phyloP scores from a whole-genome alignment of 2,329 filamentous ascomycete species.

The Ceratocystis ficicola region DNA sequence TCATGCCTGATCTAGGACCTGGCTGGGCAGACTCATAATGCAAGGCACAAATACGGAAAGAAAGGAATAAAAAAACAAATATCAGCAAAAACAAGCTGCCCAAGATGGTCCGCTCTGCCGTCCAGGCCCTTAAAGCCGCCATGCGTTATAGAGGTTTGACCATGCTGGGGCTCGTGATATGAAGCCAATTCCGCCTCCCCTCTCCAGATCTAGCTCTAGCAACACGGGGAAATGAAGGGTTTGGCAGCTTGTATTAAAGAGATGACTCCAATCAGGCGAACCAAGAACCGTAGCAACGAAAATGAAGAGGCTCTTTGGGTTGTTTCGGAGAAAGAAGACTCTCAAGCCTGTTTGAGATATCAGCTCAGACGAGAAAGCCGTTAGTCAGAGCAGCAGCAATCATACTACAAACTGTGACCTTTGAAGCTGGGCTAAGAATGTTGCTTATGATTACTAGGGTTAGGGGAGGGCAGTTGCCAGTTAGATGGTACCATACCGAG shows the following conservation, averaged over 20 bases:
- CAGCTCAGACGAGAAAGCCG: neutral
- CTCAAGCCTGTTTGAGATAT: neutral
- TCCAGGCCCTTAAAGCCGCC: neutral
- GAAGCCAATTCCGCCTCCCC: constrained; percentile 1
- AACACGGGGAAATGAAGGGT: constrained; percentile 5
- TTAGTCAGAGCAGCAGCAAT: too few relatives aligned
- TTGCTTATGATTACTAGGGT: neutral
- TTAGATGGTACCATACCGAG: neutral
- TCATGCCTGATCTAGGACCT: neutral
- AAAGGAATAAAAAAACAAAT: neutral
- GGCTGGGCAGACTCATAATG: neutral
- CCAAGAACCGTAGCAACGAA: neutral
- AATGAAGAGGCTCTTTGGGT: neutral
- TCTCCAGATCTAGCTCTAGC: neutral
- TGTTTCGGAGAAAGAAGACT: neutral
- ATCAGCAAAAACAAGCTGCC: neutral
- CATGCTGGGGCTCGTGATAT: constrained; percentile 11
- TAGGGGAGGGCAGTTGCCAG: neutral
- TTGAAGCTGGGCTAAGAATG: neutral
- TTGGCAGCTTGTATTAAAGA: constrained; percentile 3
- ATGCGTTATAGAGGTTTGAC: neutral
- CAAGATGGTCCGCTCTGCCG: neutral
- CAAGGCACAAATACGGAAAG: neutral
- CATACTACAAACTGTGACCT: too few relatives aligned
- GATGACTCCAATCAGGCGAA: constrained; percentile 7